Evolutionary conservation across 2,329 filamentous ascomycete species (phyloP), one percentile per base, ranked within the genome.

Genomic region (Fusarium lyarnte): DNA sequence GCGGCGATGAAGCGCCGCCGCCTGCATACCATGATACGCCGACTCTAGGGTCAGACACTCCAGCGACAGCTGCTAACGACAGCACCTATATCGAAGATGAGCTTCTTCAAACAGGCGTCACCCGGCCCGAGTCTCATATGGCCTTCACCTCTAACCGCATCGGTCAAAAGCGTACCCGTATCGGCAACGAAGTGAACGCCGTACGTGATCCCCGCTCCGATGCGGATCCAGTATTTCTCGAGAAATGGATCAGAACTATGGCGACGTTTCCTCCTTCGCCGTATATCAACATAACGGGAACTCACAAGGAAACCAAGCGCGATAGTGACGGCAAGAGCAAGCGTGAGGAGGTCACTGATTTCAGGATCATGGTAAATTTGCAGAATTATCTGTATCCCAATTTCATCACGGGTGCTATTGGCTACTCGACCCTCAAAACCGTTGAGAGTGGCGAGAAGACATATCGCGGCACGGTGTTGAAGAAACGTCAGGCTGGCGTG

Each of bases 301-400:
- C 65, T 3, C 74, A 75, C 29, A 57, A 43, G 11, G 71, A 75
- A 19, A 71, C 52, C 0, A 70, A 27, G 41, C 43, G 53, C 6
- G 74, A 74, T n/a, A 70, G 59, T 3, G 65, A 75, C 8, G 74
- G 74, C 0, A 75, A 76, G 25, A 52, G 36, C 10, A 73, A 54
- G 1, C 47, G 58, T 2, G 65, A 76, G 12, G 35, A 64, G 8
- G 74, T 75, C 5, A 74, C 69, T 0, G 74, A 75, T 13, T 75
- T 75, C 5, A 27, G 60, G 1, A 70, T 75, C 55, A 49, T 75
- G 68, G 49, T 75, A 6, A 75, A 68, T 17, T 5, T 75, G 45
- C 73, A 66, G 21, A 75, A 75, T 23, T 76, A 76, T 14, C 60
- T 75, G 7, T 76, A 74, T 69, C 71, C 74, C 14, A 70, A 74